phyloP scores from a whole-genome alignment of 805 yeast species.

The Candida suzukii region DNA sequence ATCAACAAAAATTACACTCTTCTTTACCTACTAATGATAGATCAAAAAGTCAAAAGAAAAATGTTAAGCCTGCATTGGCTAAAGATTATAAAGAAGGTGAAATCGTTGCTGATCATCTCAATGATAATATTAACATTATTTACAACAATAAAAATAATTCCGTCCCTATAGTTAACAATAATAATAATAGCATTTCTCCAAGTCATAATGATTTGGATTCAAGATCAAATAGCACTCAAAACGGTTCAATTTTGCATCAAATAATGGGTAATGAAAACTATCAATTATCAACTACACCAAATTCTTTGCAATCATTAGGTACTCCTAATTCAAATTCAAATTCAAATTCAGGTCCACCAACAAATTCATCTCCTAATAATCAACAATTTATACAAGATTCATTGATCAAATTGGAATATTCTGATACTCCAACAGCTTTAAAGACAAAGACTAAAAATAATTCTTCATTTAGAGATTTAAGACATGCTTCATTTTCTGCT shows the following conservation, averaged over 20 bases:
- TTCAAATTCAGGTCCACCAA: background rate
- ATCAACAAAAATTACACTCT: conserved; percentile 88
- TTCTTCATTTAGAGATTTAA: conserved; percentile 20
- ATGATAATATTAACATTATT: conserved; percentile 46
- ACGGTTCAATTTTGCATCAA: background rate
- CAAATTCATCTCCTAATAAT: background rate
- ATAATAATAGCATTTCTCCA: background rate
- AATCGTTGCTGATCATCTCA: conserved; percentile 27
- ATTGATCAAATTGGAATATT: no score
- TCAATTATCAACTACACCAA: background rate
- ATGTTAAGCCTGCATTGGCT: conserved; percentile 6
- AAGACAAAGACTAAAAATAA: background rate
- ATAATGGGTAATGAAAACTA: background rate
- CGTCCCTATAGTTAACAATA: conserved; percentile 30
- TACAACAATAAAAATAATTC: conserved; percentile 45
- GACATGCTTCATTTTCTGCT: conserved; percentile 61
- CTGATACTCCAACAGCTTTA: background rate
- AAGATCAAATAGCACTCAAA: background rate
- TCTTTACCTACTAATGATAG: conserved; percentile 34
- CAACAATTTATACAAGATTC: no score
- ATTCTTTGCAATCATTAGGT: background rate
- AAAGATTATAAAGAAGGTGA: conserved; percentile 22
- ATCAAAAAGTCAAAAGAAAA: conserved; percentile 26
- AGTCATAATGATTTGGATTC: background rate
- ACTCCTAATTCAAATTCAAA: background rate